Conservation (phyloP, 2,329 filamentous ascomycete genomes). For the Sordariomycetes sp. region DNA sequence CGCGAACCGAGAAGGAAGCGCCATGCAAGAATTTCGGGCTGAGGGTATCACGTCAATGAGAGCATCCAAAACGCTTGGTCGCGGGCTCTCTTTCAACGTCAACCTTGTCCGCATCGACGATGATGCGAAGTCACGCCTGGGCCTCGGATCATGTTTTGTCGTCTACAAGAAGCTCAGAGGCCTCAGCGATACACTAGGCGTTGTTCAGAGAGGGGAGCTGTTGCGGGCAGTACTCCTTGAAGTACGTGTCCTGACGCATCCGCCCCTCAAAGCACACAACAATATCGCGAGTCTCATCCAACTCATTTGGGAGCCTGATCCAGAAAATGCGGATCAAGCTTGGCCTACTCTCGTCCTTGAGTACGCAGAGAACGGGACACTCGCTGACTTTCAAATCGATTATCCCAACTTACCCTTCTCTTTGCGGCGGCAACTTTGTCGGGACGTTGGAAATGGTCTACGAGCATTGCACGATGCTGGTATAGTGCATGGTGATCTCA, state of each 20-base stretch:
- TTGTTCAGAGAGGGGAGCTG: neutral
- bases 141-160: neutral
- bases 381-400: neutral
- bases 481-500: neutral
- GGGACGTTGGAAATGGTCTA: neutral
- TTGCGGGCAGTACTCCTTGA: neutral
- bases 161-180: conserved; percentile 1
- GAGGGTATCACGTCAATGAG: neutral
- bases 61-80: neutral
- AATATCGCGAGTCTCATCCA: neutral
- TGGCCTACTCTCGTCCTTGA: conserved; percentile 1
- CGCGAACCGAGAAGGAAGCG: neutral
- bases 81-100: neutral
- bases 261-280: conserved; percentile 1
- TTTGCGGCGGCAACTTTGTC: neutral
- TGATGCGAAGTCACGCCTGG: neutral
- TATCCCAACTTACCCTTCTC: neutral
- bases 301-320: neutral
- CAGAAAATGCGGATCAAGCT: neutral
- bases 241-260: conserved; percentile 1
- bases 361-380: conserved; percentile 1
- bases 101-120: neutral
- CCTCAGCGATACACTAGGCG: neutral
- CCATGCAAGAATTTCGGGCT: neutral
- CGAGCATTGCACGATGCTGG: neutral